Conservation (phyloP, 108 stramenopile genomes). For the Skeletonema marinoi region DNA sequence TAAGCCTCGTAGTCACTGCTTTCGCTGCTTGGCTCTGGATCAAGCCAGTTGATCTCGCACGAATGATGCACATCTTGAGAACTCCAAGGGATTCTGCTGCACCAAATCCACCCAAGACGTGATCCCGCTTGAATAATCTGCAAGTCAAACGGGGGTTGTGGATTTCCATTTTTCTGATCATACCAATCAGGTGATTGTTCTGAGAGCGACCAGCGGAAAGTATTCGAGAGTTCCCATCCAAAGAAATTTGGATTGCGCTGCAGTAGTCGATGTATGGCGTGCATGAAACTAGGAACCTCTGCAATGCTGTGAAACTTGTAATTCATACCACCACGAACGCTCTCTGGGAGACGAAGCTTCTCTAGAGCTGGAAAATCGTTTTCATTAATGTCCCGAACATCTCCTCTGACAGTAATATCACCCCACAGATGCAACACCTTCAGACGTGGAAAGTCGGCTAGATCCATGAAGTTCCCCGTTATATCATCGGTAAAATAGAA, state of each 20-base stretch:
- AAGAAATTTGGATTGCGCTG: too few species aligned
- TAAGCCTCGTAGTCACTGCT: neutral
- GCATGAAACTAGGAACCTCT: neutral
- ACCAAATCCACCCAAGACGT: too few species aligned
- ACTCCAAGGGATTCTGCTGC: neutral
- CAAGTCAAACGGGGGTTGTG: too few species aligned
- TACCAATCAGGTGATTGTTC: too few species aligned
- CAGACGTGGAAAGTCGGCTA: slow-evolving; percentile 7
- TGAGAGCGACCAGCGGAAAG: too few species aligned
- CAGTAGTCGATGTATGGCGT: too few species aligned
- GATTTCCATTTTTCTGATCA: too few species aligned
- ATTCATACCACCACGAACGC: neutral
- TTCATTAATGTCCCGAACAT: neutral
- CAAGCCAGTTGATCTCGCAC: slow-evolving; percentile 5
- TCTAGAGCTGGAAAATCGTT: neutral
- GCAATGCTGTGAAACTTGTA: neutral
- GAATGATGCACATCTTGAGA: neutral
- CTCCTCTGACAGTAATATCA: neutral
- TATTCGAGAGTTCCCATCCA: too few species aligned
- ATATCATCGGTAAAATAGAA: neutral
- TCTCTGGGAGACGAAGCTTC: neutral
- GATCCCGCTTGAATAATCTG: too few species aligned
- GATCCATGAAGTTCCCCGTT: slow-evolving; percentile 6
- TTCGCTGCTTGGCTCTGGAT: neutral
- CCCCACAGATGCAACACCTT: neutral